These are phyloP conservation scores for Rhododendron ferrugineum DNA, from an alignment of 148 eudicot genomes.

Conservation along the genomic window DNA sequence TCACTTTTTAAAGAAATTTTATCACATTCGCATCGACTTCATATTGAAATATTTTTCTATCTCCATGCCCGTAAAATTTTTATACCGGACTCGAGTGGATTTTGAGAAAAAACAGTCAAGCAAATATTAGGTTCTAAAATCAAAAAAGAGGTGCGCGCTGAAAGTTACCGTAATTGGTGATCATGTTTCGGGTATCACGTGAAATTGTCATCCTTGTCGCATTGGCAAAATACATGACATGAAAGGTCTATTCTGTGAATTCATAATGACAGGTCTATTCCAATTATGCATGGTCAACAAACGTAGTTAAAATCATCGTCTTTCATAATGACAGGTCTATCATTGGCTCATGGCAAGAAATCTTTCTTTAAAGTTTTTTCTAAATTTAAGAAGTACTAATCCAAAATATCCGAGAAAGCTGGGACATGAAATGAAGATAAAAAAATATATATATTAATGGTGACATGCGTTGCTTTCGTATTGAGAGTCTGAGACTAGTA, in stretches of 20 bases:
- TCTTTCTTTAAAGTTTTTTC: neutral
- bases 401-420: neutral
- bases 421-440: too few relatives aligned
- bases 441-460: neutral
- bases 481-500: too few relatives aligned
- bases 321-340: neutral
- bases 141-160: too few relatives aligned
- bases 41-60: too few relatives aligned
- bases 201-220: neutral
- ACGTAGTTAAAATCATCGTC: neutral
- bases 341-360: neutral
- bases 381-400: neutral
- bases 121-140: too few relatives aligned
- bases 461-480: neutral
- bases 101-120: too few relatives aligned
- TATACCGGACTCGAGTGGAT: too few relatives aligned
- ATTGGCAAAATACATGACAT: neutral
- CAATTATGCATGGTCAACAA: neutral
- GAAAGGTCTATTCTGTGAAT: neutral
- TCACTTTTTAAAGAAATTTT: too few relatives aligned
- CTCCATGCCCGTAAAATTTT: too few relatives aligned
- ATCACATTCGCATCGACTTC: too few relatives aligned
- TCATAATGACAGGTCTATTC: neutral
- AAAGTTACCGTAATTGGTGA: neutral
- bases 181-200: neutral